phyloP scores from a whole-genome alignment of 2,329 filamentous ascomycete genomes.

The Cladobotryum mycophilum region DNA sequence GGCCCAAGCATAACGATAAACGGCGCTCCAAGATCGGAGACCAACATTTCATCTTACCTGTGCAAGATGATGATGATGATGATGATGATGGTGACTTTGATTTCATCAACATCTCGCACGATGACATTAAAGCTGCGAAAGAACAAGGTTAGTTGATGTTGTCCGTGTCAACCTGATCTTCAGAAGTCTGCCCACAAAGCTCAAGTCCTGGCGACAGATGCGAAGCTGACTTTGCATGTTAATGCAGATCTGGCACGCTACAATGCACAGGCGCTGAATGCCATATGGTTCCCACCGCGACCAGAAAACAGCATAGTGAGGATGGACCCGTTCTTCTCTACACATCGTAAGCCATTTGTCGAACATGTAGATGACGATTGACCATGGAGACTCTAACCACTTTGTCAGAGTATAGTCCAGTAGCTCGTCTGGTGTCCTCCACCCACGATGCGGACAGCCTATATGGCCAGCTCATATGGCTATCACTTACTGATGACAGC shows the following conservation, averaged over 20 bases:
- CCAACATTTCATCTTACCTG: background rate
- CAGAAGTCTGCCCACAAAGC: background rate
- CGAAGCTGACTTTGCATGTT: background rate
- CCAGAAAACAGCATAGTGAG: slow-evolving; percentile 1
- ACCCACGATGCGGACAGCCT: slow-evolving; percentile 1
- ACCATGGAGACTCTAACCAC: background rate
- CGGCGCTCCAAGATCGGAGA: slow-evolving; percentile 1
- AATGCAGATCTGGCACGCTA: background rate
- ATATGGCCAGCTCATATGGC: slow-evolving; percentile 4
- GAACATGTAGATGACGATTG: background rate
- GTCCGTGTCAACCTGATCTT: background rate
- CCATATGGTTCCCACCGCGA: slow-evolving; percentile 1
- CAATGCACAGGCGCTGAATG: background rate
- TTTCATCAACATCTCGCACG: slow-evolving; percentile 5
- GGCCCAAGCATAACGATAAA: slow-evolving; percentile 7
- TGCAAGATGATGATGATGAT: background rate
- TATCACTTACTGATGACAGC: slow-evolving; percentile 6
- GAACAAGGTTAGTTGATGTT: background rate
- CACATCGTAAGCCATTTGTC: background rate
- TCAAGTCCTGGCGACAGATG: too few relatives aligned
- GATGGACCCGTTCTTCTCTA: slow-evolving; percentile 4
- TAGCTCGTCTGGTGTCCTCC: slow-evolving; percentile 5
- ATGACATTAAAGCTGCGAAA: slow-evolving; percentile 2
- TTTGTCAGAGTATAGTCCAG: background rate
- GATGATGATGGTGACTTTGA: background rate